phyloP scores from a whole-genome alignment of 2,329 filamentous ascomycete genomes.

The Penicillium sp. region DNA sequence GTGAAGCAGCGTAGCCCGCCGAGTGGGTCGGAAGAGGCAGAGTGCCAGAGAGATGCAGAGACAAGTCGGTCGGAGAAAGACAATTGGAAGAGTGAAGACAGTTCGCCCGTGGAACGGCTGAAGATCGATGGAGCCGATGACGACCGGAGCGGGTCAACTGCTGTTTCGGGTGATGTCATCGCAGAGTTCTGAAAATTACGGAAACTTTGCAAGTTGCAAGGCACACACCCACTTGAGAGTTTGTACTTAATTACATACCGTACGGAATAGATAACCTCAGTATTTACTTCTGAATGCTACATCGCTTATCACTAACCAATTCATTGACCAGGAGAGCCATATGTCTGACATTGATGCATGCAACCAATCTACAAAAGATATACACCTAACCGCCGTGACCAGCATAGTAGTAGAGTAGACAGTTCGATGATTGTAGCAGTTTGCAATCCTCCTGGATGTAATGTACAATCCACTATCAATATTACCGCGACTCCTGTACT shows the following conservation, averaged over 20 bases:
- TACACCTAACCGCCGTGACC: too few relatives aligned
- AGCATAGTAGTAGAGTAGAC: background rate
- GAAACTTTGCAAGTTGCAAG: slow-evolving; percentile 17
- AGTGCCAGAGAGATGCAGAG: slow-evolving; percentile 10
- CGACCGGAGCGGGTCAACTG: slow-evolving; percentile 40
- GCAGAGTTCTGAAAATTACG: slow-evolving; percentile 29
- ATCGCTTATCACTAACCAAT: background rate
- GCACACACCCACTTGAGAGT: background rate
- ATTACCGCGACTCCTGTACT: background rate
- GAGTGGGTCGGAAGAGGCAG: slow-evolving; percentile 35
- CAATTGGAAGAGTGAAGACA: slow-evolving; percentile 31
- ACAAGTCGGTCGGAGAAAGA: slow-evolving; percentile 8
- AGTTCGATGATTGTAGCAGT: background rate
- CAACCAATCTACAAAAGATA: background rate
- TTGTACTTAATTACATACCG: background rate
- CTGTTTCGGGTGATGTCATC: slow-evolving; percentile 42
- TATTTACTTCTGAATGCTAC: background rate
- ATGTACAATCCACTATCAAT: background rate
- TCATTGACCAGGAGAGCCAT: background rate
- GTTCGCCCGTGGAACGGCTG: slow-evolving; percentile 36
- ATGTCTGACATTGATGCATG: background rate
- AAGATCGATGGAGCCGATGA: slow-evolving; percentile 44
- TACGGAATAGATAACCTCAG: background rate
- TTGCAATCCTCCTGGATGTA: background rate
- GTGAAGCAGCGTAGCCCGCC: slow-evolving; percentile 30